Evolutionary conservation across 2,329 filamentous ascomycete genomes (phyloP).

Genomic region (Zasmidium citrigriseum): DNA sequence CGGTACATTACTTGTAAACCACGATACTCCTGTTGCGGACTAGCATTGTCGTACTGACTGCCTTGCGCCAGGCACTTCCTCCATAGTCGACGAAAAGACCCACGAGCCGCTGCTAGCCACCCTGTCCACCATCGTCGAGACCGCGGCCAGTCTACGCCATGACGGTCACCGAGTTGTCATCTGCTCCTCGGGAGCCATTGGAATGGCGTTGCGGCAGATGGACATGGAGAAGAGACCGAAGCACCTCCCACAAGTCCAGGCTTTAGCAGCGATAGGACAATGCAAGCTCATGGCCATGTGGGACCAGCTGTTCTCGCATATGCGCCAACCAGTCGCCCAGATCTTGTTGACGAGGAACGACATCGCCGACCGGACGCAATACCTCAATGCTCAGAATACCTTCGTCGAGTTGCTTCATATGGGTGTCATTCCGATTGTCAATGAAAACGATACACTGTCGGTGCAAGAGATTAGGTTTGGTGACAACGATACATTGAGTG

Average conservation of each 20-base stretch:
- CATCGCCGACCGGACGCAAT: slow-evolving; percentile 93
- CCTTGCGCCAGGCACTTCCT: slow-evolving; percentile 75
- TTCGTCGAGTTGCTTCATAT: slow-evolving; percentile 87
- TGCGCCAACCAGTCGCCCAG: slow-evolving; percentile 89
- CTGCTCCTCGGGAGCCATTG: slow-evolving; percentile 95
- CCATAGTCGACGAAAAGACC: slow-evolving; percentile 95
- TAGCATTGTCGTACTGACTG: slow-evolving; percentile 15
- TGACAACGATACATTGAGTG: slow-evolving; percentile 95
- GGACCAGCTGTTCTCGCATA: slow-evolving; percentile 87
- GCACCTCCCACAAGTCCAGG: slow-evolving; percentile 86
- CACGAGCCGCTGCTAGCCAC: slow-evolving; percentile 92
- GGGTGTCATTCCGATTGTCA: slow-evolving; percentile 97
- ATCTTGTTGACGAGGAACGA: slow-evolving; percentile 93
- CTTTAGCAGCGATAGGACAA: slow-evolving; percentile 92
- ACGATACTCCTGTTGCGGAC: slow-evolving; percentile 1
- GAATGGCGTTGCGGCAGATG: slow-evolving; percentile 88
- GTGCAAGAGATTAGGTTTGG: slow-evolving; percentile 99
- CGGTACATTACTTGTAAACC: slow-evolving; percentile 54
- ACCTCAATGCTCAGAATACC: slow-evolving; percentile 95
- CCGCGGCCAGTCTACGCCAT: slow-evolving; percentile 79
- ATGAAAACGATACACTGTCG: slow-evolving; percentile 95
- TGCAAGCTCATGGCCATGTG: slow-evolving; percentile 92
- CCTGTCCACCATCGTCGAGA: slow-evolving; percentile 90
- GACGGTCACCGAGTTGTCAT: slow-evolving; percentile 94
- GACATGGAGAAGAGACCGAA: slow-evolving; percentile 84